phyloP scores from a whole-genome alignment of 495 filamentous ascomycete genomes.

The Penicillium turbatum region DNA sequence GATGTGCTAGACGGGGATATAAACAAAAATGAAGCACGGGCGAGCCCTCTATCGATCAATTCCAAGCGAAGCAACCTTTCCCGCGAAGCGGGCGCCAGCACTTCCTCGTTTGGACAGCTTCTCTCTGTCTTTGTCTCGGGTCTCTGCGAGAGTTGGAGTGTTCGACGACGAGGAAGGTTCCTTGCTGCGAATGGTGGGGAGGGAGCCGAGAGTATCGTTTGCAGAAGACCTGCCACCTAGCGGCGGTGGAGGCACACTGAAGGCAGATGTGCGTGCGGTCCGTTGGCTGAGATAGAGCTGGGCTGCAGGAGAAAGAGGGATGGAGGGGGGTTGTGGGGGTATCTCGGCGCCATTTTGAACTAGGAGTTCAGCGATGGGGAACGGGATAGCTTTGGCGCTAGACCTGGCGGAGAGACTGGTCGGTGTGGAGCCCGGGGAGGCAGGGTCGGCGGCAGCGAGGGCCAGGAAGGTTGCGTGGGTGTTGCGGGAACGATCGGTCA shows the following conservation, averaged over 20 bases:
- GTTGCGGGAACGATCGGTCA: slow-evolving; percentile 77
- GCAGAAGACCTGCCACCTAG: slow-evolving; percentile 24
- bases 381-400: slow-evolving; percentile 48
- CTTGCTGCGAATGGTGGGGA: slow-evolving; percentile 42
- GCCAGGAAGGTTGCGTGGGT: slow-evolving; percentile 88
- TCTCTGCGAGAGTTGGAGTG: slow-evolving; percentile 30
- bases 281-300: slow-evolving; percentile 83
- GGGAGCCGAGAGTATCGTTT: slow-evolving; percentile 41
- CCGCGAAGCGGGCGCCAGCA: slow-evolving; percentile 47
- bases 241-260: slow-evolving; percentile 18
- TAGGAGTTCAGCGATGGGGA: slow-evolving; percentile 87
- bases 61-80: slow-evolving; percentile 45
- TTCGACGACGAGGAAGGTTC: slow-evolving; percentile 29
- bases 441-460: slow-evolving; percentile 90
- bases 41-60: slow-evolving; percentile 34
- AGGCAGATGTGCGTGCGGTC: slow-evolving; percentile 42
- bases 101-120: slow-evolving; percentile 51
- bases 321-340: slow-evolving; percentile 64
- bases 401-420: slow-evolving; percentile 34
- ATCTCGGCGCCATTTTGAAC: slow-evolving; percentile 93
- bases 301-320: slow-evolving; percentile 71
- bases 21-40: background rate
- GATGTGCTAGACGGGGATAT: slow-evolving; percentile 5
- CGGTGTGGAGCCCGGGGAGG: slow-evolving; percentile 54
- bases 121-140: slow-evolving; percentile 45